phyloP scores from a whole-genome alignment of 2,329 filamentous ascomycete species.

The Aspergillus transmontanensis region DNA sequence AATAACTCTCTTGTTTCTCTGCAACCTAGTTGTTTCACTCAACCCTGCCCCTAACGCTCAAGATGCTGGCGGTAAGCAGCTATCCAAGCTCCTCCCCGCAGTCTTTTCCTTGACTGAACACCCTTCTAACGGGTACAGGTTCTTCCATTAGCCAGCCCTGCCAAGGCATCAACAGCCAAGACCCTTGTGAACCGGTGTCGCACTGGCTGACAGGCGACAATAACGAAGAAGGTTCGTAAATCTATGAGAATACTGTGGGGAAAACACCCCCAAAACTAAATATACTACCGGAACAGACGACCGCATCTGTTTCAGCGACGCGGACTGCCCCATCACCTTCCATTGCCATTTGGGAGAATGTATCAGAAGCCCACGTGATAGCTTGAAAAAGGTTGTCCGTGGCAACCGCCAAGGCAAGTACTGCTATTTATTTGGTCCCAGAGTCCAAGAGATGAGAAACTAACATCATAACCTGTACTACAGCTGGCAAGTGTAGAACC shows the following conservation, averaged over 20 bases:
- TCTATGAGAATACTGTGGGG: neutral
- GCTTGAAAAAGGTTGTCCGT: neutral
- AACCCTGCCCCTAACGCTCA: neutral
- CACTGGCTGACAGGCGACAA: neutral
- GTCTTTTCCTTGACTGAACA: neutral
- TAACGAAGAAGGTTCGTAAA: neutral
- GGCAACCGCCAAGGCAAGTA: neutral
- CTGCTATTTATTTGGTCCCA: neutral
- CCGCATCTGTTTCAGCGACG: neutral
- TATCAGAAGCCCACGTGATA: neutral
- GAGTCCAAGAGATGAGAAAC: neutral
- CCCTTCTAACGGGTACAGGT: neutral
- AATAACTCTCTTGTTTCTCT: neutral
- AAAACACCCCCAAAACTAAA: neutral
- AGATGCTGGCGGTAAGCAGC: neutral
- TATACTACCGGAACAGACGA: neutral
- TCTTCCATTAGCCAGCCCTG: neutral
- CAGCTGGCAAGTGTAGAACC: neutral
- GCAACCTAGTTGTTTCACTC: neutral
- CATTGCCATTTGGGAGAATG: neutral
- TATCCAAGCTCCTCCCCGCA: neutral
- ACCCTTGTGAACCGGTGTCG: neutral
- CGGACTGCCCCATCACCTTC: neutral
- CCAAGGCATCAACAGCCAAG: neutral
- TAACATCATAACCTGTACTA: neutral